Percentiles rank a stretch among this genome's conserved stretches.
Evolutionary conservation across 768 basidiomycete genomes (phyloP).

Genomic region (Boletus edulis): DNA sequence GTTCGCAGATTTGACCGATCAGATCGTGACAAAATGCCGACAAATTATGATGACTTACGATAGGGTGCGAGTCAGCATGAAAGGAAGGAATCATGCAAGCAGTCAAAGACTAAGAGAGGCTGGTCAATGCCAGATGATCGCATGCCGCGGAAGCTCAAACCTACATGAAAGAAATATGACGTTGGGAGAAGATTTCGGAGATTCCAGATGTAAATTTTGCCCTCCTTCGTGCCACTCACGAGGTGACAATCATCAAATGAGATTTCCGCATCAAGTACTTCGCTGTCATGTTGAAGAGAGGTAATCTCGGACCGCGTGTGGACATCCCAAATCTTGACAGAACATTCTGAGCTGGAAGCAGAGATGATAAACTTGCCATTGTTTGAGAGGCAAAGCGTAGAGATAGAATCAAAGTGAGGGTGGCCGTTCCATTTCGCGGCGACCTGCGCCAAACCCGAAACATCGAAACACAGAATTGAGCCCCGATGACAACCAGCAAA

Average conservation of each 20-base stretch:
- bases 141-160: background rate
- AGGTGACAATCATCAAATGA: constrained; percentile 15
- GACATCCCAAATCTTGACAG: constrained; percentile 18
- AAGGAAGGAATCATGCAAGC: background rate
- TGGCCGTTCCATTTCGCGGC: constrained; percentile 3
- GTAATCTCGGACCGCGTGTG: constrained; percentile 1
- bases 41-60: constrained; percentile 2
- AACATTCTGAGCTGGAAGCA: constrained; percentile 13
- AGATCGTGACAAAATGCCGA: background rate
- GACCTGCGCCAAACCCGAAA: background rate
- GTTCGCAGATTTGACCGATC: background rate
- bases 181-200: constrained; percentile 6
- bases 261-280: constrained; percentile 11
- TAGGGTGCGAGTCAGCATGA: background rate
- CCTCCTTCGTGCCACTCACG: constrained; percentile 4
- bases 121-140: background rate
- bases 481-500: constrained; percentile 16
- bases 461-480: constrained; percentile 13
- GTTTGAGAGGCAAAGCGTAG: constrained; percentile 16
- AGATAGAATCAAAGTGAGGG: constrained; percentile 14
- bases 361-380: constrained; percentile 22
- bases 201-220: constrained; percentile 14
- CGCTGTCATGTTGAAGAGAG: constrained; percentile 7
- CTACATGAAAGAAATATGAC: constrained; percentile 11
- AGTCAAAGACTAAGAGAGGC: constrained; percentile 6